Percentiles rank a stretch among this genome's conserved stretches.
phyloP scores from a whole-genome alignment of 495 filamentous ascomycete species.

The Penicillium manginii region DNA sequence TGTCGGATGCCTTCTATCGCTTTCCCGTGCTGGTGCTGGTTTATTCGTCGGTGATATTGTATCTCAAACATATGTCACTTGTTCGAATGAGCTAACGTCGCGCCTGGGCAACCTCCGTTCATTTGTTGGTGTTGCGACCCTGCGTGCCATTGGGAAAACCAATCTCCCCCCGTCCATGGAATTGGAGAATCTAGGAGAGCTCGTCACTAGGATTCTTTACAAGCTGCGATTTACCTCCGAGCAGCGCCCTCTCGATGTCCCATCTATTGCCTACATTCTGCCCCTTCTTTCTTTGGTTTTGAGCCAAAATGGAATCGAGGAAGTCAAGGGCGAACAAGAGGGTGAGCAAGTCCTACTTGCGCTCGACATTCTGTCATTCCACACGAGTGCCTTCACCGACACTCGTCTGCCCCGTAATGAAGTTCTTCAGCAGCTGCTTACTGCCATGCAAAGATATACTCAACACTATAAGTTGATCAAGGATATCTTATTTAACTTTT shows the following conservation, averaged over 20 bases:
- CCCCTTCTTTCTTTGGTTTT: conserved; percentile 79
- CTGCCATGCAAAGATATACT: conserved; percentile 83
- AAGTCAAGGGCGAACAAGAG: conserved; percentile 65
- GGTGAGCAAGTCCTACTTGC: conserved; percentile 88
- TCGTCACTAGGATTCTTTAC: conserved; percentile 88
- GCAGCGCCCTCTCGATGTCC: conserved; percentile 85
- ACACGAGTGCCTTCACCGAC: conserved; percentile 75
- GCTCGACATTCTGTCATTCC: conserved; percentile 88
- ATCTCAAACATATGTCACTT: conserved; percentile 77
- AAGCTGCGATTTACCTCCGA: conserved; percentile 87
- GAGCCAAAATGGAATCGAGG: conserved; percentile 74
- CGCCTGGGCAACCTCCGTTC: conserved; percentile 76
- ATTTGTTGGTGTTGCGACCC: conserved; percentile 85
- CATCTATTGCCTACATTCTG: conserved; percentile 84
- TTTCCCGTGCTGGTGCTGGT: conserved; percentile 77
- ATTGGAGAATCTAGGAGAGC: conserved; percentile 79
- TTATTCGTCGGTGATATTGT: conserved; percentile 78
- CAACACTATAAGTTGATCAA: conserved; percentile 94
- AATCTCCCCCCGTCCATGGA: conserved; percentile 71
- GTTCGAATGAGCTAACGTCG: conserved; percentile 69
- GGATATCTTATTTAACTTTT: conserved; percentile 84
- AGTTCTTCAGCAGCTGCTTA: conserved; percentile 68
- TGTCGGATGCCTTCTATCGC: conserved; percentile 67
- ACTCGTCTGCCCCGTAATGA: conserved; percentile 73
- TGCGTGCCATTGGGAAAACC: conserved; percentile 74